These are phyloP conservation scores for Iodosphaeria phyllophila DNA, from an alignment of 2,329 filamentous ascomycete species.

Conservation along the genomic window DNA sequence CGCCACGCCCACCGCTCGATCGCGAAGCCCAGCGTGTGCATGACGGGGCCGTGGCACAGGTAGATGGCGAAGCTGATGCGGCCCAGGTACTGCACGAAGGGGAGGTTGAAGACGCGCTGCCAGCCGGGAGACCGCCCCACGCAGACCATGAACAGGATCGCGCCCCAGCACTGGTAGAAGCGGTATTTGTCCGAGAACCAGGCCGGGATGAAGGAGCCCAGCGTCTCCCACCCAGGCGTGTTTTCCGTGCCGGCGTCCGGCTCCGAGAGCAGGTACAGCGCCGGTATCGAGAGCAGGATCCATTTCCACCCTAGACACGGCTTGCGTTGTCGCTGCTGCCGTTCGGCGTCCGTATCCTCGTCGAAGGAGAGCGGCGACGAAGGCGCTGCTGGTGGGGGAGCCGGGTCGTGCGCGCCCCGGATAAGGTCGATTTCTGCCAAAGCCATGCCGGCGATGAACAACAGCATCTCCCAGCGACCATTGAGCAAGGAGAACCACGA, in stretches of 20 bases:
- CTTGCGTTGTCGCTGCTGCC: too few relatives aligned
- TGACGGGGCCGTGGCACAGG: slow-evolving; percentile 37
- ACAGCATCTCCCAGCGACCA: slow-evolving; percentile 33
- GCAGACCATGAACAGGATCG: slow-evolving; percentile 30
- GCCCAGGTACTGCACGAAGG: slow-evolving; percentile 35
- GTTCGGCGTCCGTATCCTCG: slow-evolving; percentile 4
- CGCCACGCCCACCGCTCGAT: slow-evolving; percentile 28
- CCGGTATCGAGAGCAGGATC: slow-evolving; percentile 23
- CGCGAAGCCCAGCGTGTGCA: slow-evolving; percentile 32
- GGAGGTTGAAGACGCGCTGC: slow-evolving; percentile 30
- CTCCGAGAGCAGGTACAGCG: slow-evolving; percentile 32
- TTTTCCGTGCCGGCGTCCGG: slow-evolving; percentile 20
- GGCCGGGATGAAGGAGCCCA: slow-evolving; percentile 26
- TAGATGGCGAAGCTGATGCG: slow-evolving; percentile 42
- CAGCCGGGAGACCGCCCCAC: slow-evolving; percentile 26
- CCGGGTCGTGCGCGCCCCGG: slow-evolving; percentile 22
- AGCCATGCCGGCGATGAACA: slow-evolving; percentile 34
- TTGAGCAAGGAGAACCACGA: slow-evolving; percentile 25
- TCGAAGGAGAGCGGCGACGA: slow-evolving; percentile 8
- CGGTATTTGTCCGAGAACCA: slow-evolving; percentile 31
- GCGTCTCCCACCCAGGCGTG: slow-evolving; percentile 31
- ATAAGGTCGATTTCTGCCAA: slow-evolving; percentile 35
- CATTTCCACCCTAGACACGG: too few relatives aligned
- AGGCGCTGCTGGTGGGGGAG: slow-evolving; percentile 4
- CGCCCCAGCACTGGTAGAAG: slow-evolving; percentile 36